Conservation (phyloP, 192 early-diverging fungal species). For the Coemansia sp. region DNA sequence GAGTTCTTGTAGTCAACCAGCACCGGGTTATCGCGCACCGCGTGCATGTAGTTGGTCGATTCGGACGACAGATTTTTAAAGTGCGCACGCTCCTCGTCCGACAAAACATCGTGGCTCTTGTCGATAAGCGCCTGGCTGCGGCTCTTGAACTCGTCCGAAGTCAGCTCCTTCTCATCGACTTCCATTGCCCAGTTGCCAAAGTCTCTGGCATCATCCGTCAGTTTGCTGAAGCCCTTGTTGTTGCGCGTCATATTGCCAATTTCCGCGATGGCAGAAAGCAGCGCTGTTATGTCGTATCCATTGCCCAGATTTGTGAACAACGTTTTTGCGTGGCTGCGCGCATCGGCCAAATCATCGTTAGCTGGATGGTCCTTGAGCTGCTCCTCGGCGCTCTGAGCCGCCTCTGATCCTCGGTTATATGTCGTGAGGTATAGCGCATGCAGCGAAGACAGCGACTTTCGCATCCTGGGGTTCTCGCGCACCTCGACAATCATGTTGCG, state of each 20-base stretch:
- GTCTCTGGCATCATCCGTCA: constrained; percentile 27
- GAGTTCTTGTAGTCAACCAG: constrained; percentile 38
- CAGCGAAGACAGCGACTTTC: constrained; percentile 35
- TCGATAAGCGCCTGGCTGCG: constrained; percentile 37
- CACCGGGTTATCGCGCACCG: constrained; percentile 37
- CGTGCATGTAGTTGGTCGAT: constrained; percentile 27
- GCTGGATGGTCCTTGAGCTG: constrained; percentile 35
- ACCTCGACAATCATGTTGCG: constrained; percentile 41
- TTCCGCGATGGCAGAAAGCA: constrained; percentile 23
- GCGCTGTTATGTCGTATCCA: constrained; percentile 34
- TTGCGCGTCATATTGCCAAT: constrained; percentile 34
- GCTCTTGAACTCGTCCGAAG: constrained; percentile 38
- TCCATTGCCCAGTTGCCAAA: constrained; percentile 48
- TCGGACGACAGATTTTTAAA: constrained; percentile 25
- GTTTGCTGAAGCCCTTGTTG: constrained; percentile 31
- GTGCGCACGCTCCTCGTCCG: constrained; percentile 35
- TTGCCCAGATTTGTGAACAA: constrained; percentile 38
- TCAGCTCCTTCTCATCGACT: constrained; percentile 43
- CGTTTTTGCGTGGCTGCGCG: constrained; percentile 21
- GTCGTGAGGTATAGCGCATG: constrained; percentile 27
- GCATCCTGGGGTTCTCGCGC: constrained; percentile 25
- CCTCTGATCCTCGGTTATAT: constrained; percentile 9
- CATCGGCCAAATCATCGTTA: constrained; percentile 27
- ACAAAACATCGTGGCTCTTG: constrained; percentile 25
- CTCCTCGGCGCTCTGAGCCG: constrained; percentile 12